These are phyloP conservation scores for Paecilomyces sp. DNA, from an alignment of 2,329 filamentous ascomycete genomes.

Conservation along the genomic window DNA sequence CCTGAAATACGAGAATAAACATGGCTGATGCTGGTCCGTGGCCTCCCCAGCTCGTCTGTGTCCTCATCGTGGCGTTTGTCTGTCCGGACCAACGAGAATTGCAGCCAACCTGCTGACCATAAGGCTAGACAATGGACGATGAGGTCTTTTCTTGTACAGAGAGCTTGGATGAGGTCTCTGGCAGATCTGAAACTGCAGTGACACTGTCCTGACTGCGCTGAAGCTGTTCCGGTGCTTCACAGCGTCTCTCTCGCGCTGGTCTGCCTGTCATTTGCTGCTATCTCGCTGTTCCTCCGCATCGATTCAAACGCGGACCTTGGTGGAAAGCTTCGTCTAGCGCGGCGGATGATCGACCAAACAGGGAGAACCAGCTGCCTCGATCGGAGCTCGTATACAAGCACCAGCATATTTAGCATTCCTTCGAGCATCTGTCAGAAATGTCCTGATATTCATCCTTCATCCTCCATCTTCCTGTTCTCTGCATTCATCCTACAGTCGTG, in stretches of 20 bases:
- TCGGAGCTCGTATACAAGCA: not conserved
- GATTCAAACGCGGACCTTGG: conserved; percentile 13
- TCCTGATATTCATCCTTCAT: not conserved
- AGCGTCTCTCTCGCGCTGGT: not conserved
- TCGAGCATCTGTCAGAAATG: not conserved
- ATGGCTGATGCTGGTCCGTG: not conserved
- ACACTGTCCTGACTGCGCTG: not conserved
- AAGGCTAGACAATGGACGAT: not conserved
- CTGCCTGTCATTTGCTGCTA: not conserved
- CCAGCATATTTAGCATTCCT: not conserved
- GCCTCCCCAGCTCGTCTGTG: not conserved
- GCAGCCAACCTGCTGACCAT: not conserved
- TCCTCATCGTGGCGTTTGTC: not conserved
- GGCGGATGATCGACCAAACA: not conserved
- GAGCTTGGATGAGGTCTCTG: not conserved
- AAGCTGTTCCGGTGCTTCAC: not conserved
- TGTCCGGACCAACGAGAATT: not conserved
- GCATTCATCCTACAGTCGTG: not conserved
- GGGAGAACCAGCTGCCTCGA: not conserved
- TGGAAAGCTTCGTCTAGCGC: conserved; percentile 6
- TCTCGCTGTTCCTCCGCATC: not conserved
- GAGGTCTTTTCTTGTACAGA: not conserved
- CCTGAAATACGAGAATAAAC: no score
- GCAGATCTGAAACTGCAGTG: not conserved
- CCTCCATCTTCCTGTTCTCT: not conserved